Base-by-base conservation (phyloP, 257 asterid species). In the Oldenlandia corymbosa region DNA sequence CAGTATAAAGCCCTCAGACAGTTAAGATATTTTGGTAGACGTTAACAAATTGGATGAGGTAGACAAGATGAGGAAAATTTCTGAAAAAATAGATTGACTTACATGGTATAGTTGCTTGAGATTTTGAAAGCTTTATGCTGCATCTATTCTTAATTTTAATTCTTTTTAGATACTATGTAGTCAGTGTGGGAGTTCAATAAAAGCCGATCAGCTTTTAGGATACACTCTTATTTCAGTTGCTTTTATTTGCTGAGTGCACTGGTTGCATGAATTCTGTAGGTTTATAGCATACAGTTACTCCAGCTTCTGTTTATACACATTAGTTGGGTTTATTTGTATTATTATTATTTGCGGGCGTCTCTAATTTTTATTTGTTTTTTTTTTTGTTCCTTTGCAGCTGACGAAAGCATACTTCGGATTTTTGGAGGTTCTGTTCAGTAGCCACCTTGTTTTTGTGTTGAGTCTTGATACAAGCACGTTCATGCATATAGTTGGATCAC, bases 381-480 rank as follows among this genome's bases (percentile, higher is more conserved):
- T 1, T 13, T 21, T 58, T 37, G 31, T 66, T 37, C 20, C 34
- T 28, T 56, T 82, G 76, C 96, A 92, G 99, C 83, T 92, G 64
- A 83, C 97, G 68, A 90, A 64, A 86, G 97, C 97, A 54, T 92
- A 92, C 81, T 92, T 82, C 62, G 87, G 86, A 69, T 87, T 87
- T 71, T 77, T 89, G 88, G 99, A 92, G 84, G 93, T 85, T 72
- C 84, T 92, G 48, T 89, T 92, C 77, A 85, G 68, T 77, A 84
- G 83, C 85, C 96, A 92, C 77, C 84, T 87, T 47, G 73, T 65
- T 64, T 85, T 87, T 68, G 79, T 85, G 55, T 74, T 84, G 80
- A 85, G 84, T 67, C 91, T 92, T 69, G 95, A 85, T 74, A 72
- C 94, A 43, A 90, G 36, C 68, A 84, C 95, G 68, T 92, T 92